Evolutionary conservation across 345 rosid species (phyloP), one percentile per base, ranked within the genome.

Genomic region (Eucalyptus paniculata): DNA sequence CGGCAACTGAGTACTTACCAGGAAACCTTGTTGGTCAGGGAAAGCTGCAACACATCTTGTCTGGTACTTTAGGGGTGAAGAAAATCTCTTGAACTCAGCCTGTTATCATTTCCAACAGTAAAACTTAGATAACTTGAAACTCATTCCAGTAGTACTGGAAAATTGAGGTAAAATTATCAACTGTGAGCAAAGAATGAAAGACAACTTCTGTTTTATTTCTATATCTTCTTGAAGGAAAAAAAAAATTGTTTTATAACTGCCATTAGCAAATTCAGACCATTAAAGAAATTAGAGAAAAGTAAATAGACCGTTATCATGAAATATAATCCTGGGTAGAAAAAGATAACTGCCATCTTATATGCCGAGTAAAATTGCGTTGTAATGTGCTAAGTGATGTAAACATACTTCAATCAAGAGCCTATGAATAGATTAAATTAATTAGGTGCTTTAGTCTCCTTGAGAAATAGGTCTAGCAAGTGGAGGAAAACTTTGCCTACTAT

Each of bases 11-110:
- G 47, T 40, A n/a, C 91, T 88, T 96, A 98, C 99, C 97, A 98
- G 88, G 92, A 98, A 96, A 50, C 99, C 99, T 94, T 97, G 99
- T 92, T 97, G 99, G 92, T 97, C 99, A 87, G 99, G 99, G 92
- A 98, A 98, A 88, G 99, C 99, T 72, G 99, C 97, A 89, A 98
- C 96, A 92, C 98, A 96, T 93, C 99, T 95, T 53, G 99, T 96
- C 93, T 97, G 99, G 93, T 98, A 96, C 95, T 98, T 97, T 91
- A 98, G 91, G 24, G 99, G 99, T 28, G 99, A 97, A 82, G 62
- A 53, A 40, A 98, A 93, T 92, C 97, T 98, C 95, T 96, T 98
- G 95, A 92, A 98, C 92, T 96, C 99, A 34, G 93, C 88, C 99
- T 97, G 94, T 77, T 77, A 40, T 77, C 47, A 77, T 21, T 77